Evolutionary conservation across 1,284 basidiomycete genomes (phyloP), one percentile per base, ranked within the genome.

Genomic region (Sporisorium exsertum): DNA sequence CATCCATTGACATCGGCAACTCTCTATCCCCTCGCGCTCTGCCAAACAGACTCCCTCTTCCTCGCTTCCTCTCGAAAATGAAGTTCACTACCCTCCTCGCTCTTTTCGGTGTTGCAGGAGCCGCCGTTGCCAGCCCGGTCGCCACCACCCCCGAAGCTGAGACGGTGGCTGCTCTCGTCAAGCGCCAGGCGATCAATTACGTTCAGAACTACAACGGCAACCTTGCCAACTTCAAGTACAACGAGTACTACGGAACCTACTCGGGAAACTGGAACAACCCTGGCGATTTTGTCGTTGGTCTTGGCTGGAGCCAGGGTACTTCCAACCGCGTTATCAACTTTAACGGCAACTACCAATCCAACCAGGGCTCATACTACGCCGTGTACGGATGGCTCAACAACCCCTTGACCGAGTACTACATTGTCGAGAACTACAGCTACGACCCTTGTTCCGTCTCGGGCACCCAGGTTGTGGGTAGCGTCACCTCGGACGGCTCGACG

Each of bases 321-420:
- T 24, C 22, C 12, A 57, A 61, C 32, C 64, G 71, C 15, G 56
- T 51, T 6, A 46, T 73, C 57, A 73, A 63, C 35, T 73, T 73
- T 43, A 60, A 43, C 22, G 67, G 65, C 43, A 56, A 47, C 50
- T 73, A 70, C 56, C 32, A 57, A 22, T 42, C 61, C 32, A 64
- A 64, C 40, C 60, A 64, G 18, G 58, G 61, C 49, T 64, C 60
- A 33, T 73, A 73, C 67, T 45, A 64, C 49, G 64, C 71, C 26
- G 66, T 70, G 4, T 73, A 73, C 43, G 71, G 71, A 10, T 73
- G 71, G 71, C 57, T 68, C 42, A 60, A 68, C 62, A 64, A 52
- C 43, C 71, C 71, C 0, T 26, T 73, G 26, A 68, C 64, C 50
- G 71, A 73, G 42, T 73, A 73, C 67, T 73, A 73, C 56, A 51